Evolutionary conservation across 306 rosid genomes (phyloP), one percentile per base, ranked within the genome.

Genomic region (Medicago lupulina): DNA sequence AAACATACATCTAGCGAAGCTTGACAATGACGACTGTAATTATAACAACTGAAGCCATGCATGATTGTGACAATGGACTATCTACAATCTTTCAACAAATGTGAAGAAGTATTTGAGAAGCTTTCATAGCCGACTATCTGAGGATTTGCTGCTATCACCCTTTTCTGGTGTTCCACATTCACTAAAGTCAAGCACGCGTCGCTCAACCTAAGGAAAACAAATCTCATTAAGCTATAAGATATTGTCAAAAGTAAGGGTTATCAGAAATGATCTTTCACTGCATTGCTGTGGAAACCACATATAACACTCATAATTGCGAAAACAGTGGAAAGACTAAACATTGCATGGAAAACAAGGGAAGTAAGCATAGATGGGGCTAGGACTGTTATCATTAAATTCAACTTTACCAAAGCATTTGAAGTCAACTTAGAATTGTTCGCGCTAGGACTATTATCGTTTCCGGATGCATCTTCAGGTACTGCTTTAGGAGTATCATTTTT

Each of bases 131-230:
- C 4, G 86, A 80, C 11, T 89, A 46, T 86, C 80, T 3, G 89
- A 80, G n/a, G 91, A 74, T 85, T 88, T 96, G 61, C 83, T 82
- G 17, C 73, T 66, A 10, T 88, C 96, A 70, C 78, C 91, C 80
- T 87, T 88, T 34, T 83, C 91, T 0, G 99, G 99, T n/a, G 94
- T 80, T 74, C 89, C 99, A 46, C 99, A 96, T 82, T 90, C 99
- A 47, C 98, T 90, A 10, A 96, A 96, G 87, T 96, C 99, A 15
- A 96, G 98, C 39, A 76, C 70, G 4, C 99, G 91, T 51, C 98
- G 79, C 83, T 96, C 97, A 36, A 87, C 80, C 99, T 96, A 84
- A 46, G 9, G 13, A 6, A 76, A 53, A 28, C 79, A 7, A 49
- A 63, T 8, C 62, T 2, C 19, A 70, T 64, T 65, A 7, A 62